A percentile compares a stretch with the other conserved stretches of the same genome.
These are phyloP conservation scores for Epicoccum nigrum DNA, from an alignment of 2,329 filamentous ascomycete genomes.

Conservation along the genomic window DNA sequence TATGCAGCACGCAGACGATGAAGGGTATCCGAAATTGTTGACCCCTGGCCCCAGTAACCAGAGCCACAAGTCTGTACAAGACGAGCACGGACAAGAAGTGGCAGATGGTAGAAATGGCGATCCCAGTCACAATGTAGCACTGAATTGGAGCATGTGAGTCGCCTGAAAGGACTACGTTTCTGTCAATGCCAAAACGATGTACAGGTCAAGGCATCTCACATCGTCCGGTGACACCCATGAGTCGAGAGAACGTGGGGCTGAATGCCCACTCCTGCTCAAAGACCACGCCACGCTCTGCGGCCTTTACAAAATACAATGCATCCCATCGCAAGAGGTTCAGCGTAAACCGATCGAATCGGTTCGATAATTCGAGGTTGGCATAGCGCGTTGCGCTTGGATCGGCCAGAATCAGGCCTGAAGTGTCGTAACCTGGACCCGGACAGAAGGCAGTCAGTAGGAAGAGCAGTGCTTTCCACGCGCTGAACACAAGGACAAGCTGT, in stretches of 20 bases:
- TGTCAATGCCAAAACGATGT: slow-evolving; percentile 28
- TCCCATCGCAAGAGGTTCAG: slow-evolving; percentile 77
- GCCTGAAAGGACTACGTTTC: slow-evolving; percentile 45
- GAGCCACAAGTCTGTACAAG: slow-evolving; percentile 69
- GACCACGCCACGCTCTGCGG: slow-evolving; percentile 67
- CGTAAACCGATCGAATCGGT: slow-evolving; percentile 48
- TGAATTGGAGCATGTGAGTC: slow-evolving; percentile 16
- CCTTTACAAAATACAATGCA: slow-evolving; percentile 74
- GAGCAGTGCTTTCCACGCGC: slow-evolving; percentile 70
- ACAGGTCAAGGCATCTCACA: slow-evolving; percentile 42
- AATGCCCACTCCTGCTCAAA: slow-evolving; percentile 91
- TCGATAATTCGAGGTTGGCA: slow-evolving; percentile 22
- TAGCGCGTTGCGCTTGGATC: slow-evolving; percentile 29
- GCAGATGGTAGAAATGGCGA: slow-evolving; percentile 71
- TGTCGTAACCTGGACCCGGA: slow-evolving; percentile 74
- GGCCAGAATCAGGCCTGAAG: slow-evolving; percentile 67
- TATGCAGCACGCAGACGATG: slow-evolving; percentile 73
- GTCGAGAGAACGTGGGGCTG: slow-evolving; percentile 61
- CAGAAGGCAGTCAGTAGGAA: slow-evolving; percentile 65
- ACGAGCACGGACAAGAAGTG: slow-evolving; percentile 78
- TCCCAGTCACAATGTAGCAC: slow-evolving; percentile 60
- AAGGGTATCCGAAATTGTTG: slow-evolving; percentile 62
- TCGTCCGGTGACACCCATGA: slow-evolving; percentile 51
- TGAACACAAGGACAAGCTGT: slow-evolving; percentile 53
- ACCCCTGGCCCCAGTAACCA: slow-evolving; percentile 50